These are phyloP conservation scores for Astraeus odoratus DNA, from an alignment of 768 basidiomycete genomes.

Conservation along the genomic window DNA sequence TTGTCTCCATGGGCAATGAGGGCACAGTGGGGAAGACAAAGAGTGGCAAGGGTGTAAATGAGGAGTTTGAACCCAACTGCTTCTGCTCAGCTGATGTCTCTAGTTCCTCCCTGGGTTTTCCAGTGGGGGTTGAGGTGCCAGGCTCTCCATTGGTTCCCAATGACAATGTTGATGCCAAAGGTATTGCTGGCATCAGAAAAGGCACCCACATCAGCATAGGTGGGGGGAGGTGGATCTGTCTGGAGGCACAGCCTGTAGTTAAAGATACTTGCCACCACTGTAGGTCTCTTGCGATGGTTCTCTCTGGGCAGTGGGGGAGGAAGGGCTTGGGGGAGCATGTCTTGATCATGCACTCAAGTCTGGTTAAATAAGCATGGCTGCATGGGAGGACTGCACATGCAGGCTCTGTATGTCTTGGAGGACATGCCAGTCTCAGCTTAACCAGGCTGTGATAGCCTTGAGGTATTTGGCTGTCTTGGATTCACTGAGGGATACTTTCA, in stretches of 20 bases:
- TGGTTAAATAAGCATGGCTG: neutral
- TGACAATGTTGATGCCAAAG: conserved; percentile 13
- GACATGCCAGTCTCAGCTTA: neutral
- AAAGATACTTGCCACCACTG: conserved; percentile 31
- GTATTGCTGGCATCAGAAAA: conserved; percentile 14
- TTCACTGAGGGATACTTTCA: conserved; percentile 20
- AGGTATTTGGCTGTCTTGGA: conserved; percentile 19
- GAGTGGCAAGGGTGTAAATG: neutral
- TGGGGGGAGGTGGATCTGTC: neutral
- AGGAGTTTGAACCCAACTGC: conserved; percentile 11
- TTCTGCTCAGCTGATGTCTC: conserved; percentile 17
- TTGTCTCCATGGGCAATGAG: conserved; percentile 10
- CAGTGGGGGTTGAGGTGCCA: conserved; percentile 12
- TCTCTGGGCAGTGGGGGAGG: conserved; percentile 14
- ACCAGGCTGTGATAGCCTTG: neutral
- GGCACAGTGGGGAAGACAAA: neutral
- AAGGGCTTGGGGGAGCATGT: conserved; percentile 26
- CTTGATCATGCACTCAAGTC: conserved; percentile 7
- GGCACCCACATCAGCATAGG: too few relatives aligned
- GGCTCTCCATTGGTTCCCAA: conserved; percentile 18
- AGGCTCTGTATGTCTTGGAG: too few relatives aligned
- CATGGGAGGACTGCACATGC: neutral
- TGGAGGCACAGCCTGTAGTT: neutral
- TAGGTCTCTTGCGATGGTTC: conserved; percentile 16
- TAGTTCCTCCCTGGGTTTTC: neutral